Evolutionary conservation across 257 asterid species (phyloP), one percentile per base, ranked within the genome.

Genomic region (Apocynum venetum): DNA sequence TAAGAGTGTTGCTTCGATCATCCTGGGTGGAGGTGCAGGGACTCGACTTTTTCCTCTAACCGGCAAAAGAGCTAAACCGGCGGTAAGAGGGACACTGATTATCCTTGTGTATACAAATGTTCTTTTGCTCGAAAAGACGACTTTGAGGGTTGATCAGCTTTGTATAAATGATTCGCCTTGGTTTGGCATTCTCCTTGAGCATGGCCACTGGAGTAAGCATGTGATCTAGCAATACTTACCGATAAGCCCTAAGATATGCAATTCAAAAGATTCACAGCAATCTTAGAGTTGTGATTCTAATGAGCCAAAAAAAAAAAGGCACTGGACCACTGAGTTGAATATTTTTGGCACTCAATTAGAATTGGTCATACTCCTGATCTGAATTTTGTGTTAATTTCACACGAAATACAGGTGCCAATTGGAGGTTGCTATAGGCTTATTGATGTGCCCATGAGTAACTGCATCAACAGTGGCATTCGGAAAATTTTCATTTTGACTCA

Each of bases 31-130:
- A 17, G 97, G 98, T 68, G 98, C 98, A 5, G 99, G 99, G 47
- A 91, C 97, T 64, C 97, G 98, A n/a, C 97, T 96, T 72, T 90
- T 90, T 76, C 99, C 99, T 73, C 98, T 96, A 65, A 96, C 98
- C 19, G 85, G 92, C 84, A 88, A 81, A 86, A 90, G 97, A 83
- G 91, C 99, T 68, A 96, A 91, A 84, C 99, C 98, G 35, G 99
- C 99, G 48, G 98, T 96, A 87, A 90, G 97, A 80, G 15, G 59
- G 46, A 51, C 5, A 15, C 53, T 10, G 14, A 38, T 52, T 19
- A 2, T 66, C 67, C 19, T 65, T 59, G 4, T 56, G 55, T 38
- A 43, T 14, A 17, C 49, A 38, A 38, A 61, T 51, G 13, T 51
- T 53, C 25, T 64, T 47, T 46, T 68, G 55, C 9, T 49, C 14